Percentiles rank a stretch among this genome's conserved stretches.
Evolutionary conservation across 768 basidiomycete species (phyloP).

Genomic region (Floccularia luteovirens): DNA sequence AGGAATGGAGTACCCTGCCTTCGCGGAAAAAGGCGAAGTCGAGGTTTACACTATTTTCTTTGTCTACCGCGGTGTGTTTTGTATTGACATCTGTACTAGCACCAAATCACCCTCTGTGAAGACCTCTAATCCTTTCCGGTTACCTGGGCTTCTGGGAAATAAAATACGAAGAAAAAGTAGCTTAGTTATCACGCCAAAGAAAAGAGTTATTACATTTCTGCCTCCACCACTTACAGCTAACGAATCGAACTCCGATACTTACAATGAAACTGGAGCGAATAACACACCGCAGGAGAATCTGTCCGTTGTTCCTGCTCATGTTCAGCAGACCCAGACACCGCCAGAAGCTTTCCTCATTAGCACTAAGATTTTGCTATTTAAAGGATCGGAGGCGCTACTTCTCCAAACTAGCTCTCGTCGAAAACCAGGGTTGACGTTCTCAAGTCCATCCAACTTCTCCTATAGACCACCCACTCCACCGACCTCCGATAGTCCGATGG

Average conservation of each 20-base stretch:
- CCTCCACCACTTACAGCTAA: too few species aligned
- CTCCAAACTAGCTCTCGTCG: too few species aligned
- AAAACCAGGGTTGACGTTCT: too few species aligned
- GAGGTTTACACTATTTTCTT: constrained; percentile 7
- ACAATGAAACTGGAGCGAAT: too few species aligned
- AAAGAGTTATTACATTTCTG: background rate
- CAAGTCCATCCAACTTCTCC: too few species aligned
- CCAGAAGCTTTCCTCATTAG: too few species aligned
- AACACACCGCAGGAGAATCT: too few species aligned
- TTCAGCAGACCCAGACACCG: too few species aligned
- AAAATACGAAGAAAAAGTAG: background rate
- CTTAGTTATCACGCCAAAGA: background rate
- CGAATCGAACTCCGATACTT: too few species aligned
- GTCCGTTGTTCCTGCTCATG: too few species aligned
- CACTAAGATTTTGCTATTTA: too few species aligned
- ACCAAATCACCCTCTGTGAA: background rate
- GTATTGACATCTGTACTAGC: background rate
- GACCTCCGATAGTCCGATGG: background rate
- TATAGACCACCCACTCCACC: background rate
- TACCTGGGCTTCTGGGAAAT: background rate
- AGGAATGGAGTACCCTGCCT: constrained; percentile 29
- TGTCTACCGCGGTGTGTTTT: background rate
- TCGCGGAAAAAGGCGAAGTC: constrained; percentile 20
- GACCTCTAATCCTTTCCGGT: background rate
- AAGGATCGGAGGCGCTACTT: too few species aligned